Evolutionary conservation across 441 rosid species (phyloP).

Genomic region (Iberis amara): DNA sequence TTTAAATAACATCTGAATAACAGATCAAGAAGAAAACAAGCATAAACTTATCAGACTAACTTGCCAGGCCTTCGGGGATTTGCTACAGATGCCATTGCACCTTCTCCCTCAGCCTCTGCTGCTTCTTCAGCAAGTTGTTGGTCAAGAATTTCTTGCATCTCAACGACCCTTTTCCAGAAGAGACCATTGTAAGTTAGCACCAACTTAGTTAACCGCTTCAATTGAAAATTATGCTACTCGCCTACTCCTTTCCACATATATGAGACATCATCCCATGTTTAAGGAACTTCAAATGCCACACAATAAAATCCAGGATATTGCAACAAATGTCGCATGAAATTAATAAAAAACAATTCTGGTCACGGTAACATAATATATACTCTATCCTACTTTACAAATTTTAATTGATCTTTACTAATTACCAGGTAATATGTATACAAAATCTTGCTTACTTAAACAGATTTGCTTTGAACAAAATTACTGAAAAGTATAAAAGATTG

Average conservation of each 20-base stretch:
- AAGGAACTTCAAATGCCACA: constrained; percentile 10
- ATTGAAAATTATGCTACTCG: no score
- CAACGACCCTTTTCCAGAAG: constrained; percentile 69
- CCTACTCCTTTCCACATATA: no score
- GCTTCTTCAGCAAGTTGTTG: constrained; percentile 98
- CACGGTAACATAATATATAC: constrained; percentile 15
- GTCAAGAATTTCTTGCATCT: constrained; percentile 99
- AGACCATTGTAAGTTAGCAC: constrained; percentile 18
- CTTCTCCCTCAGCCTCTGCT: constrained; percentile 99
- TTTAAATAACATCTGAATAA: constrained; percentile 8
- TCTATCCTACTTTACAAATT: constrained; percentile 3
- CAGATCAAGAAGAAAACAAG: constrained; percentile 14
- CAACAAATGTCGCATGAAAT: constrained; percentile 2
- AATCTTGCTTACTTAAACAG: background rate
- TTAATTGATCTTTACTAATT: constrained; percentile 14
- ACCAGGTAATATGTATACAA: constrained; percentile 8
- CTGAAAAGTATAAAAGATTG: constrained; percentile 8
- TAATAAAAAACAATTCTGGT: constrained; percentile 1
- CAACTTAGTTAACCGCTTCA: no score
- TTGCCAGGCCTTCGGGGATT: constrained; percentile 89
- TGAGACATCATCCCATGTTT: constrained; percentile 14
- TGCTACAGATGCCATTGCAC: constrained; percentile 81
- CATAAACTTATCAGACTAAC: constrained; percentile 36
- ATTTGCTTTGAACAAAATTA: constrained; percentile 15
- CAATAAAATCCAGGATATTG: constrained; percentile 16